A percentile compares a stretch with the other conserved stretches of the same genome.
phyloP scores from a whole-genome alignment of 2,329 filamentous ascomycete species.

The Cryphonectria parasitica region DNA sequence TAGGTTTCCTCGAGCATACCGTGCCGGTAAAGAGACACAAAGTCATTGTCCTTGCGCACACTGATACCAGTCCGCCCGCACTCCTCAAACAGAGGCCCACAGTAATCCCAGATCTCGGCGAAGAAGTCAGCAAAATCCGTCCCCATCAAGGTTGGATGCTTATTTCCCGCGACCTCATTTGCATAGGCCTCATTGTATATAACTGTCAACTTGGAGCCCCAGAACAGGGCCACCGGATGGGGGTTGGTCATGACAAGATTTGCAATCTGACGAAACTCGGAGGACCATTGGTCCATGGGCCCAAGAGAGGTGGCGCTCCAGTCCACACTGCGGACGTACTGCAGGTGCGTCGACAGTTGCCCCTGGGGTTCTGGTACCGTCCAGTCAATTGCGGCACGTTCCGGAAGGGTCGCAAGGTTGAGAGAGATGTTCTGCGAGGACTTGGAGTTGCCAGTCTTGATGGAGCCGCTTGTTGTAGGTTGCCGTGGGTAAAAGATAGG shows the following conservation, averaged over 20 bases:
- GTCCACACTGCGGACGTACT: slow-evolving; percentile 41
- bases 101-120: slow-evolving; percentile 49
- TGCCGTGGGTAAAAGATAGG: slow-evolving; percentile 29
- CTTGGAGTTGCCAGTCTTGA: slow-evolving; percentile 32
- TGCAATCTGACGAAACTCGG: slow-evolving; percentile 47
- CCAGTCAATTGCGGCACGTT: slow-evolving; percentile 43
- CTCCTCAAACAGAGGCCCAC: slow-evolving; percentile 40
- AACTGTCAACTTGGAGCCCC: slow-evolving; percentile 63
- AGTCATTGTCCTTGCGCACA: slow-evolving; percentile 41
- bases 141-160: slow-evolving; percentile 65
- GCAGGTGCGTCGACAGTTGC: slow-evolving; percentile 37
- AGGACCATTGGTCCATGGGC: slow-evolving; percentile 47
- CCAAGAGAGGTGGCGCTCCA: slow-evolving; percentile 51
- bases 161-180: slow-evolving; percentile 60
- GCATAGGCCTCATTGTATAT: slow-evolving; percentile 67
- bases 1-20: slow-evolving; percentile 46
- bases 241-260: slow-evolving; percentile 45
- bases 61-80: slow-evolving; percentile 41
- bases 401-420: slow-evolving; percentile 36
- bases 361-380: slow-evolving; percentile 38
- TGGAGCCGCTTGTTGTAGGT: slow-evolving; percentile 35
- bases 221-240: slow-evolving; percentile 59
- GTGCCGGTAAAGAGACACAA: slow-evolving; percentile 38
- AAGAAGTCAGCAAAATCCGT: slow-evolving; percentile 60
- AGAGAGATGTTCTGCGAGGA: slow-evolving; percentile 38